These are phyloP conservation scores for Fusarium poae DNA, from an alignment of 2,329 filamentous ascomycete genomes.

Conservation along the genomic window DNA sequence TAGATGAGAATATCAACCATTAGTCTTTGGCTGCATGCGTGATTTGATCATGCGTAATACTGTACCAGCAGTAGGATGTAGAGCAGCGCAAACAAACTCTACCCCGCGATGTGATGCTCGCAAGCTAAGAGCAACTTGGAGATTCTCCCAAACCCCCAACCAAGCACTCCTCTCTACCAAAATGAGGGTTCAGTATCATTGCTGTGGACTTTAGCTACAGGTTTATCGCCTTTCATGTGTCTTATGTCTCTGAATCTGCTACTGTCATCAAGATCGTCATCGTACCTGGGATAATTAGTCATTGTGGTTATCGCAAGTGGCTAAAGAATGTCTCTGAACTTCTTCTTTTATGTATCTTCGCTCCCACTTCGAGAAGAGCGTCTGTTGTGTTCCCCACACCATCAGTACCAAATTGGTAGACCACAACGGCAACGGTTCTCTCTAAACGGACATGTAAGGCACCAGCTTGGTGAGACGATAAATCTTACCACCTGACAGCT, in stretches of 20 bases:
- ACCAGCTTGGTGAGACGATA: conserved; percentile 39
- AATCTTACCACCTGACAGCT: conserved; percentile 27
- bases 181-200: background rate
- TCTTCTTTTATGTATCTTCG: background rate
- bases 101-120: conserved; percentile 18
- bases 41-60: conserved; percentile 35
- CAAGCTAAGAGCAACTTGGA: conserved; percentile 12
- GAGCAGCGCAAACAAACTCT: conserved; percentile 4
- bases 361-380: conserved; percentile 2
- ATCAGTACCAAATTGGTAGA: conserved; percentile 17
- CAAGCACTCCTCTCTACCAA: conserved; percentile 4
- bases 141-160: background rate
- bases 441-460: conserved; percentile 40
- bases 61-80: conserved; percentile 10
- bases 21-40: conserved; percentile 7
- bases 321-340: background rate
- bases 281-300: background rate
- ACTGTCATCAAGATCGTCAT: background rate
- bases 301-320: background rate
- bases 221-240: background rate
- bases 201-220: background rate
- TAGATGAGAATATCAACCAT: conserved; percentile 5
- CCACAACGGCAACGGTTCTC: conserved; percentile 11
- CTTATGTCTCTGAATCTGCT: background rate
- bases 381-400: conserved; percentile 5